Evolutionary conservation across 768 basidiomycete species (phyloP).

Genomic region (Neoboletus magnificus): DNA sequence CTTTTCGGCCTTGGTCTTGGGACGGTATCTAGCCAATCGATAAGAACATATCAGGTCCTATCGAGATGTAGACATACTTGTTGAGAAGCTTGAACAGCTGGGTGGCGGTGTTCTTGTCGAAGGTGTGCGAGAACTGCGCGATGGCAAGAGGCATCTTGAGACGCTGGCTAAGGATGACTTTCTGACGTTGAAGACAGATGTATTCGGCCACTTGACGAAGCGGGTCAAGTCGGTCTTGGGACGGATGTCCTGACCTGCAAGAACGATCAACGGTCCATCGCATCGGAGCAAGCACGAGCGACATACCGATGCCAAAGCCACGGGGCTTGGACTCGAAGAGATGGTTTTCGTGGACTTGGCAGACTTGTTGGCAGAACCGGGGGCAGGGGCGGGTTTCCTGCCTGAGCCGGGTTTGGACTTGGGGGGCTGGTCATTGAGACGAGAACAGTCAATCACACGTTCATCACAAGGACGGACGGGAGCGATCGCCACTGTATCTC

Average conservation of each 20-base stretch:
- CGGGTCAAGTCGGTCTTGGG: constrained; percentile 88
- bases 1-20: constrained; percentile 96
- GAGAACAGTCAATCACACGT: constrained; percentile 44
- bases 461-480: constrained; percentile 23
- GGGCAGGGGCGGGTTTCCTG: constrained; percentile 85
- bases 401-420: constrained; percentile 65
- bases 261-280: background rate
- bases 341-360: constrained; percentile 87
- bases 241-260: constrained; percentile 86
- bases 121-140: constrained; percentile 93
- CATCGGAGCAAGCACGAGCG: background rate
- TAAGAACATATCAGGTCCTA: background rate
- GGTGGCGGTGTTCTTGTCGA: constrained; percentile 99
- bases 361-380: constrained; percentile 74
- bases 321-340: constrained; percentile 88
- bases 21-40: constrained; percentile 53
- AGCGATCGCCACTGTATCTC: constrained; percentile 37
- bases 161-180: constrained; percentile 96
- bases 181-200: constrained; percentile 95
- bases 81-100: constrained; percentile 97
- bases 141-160: constrained; percentile 98
- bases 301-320: constrained; percentile 92
- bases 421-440: constrained; percentile 92
- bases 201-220: constrained; percentile 99
- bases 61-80: constrained; percentile 48